Base-by-base conservation (phyloP, 371 early-diverging fungal genomes). In the Umbelopsis sp. region DNA sequence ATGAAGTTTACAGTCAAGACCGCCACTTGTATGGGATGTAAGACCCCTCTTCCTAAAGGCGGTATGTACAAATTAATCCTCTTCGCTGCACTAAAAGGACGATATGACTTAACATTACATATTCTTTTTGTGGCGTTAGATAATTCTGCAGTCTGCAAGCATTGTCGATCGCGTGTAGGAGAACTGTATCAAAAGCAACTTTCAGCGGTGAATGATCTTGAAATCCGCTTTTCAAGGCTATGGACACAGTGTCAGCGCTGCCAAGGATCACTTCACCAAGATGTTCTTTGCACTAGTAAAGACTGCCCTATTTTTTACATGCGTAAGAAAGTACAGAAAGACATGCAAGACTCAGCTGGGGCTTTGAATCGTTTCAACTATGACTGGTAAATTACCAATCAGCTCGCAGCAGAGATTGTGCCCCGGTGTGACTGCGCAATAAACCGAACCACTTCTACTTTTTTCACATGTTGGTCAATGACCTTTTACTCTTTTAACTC, bases 191-290 rank as follows among this genome's bases (percentile, higher is more conserved):
- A 85, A 50, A 88, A 87, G 67, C 88, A 96, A 68, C 79, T 85
- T 69, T 63, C 67, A 16, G 69, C 76, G 1, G 84, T 94, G 44
- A 94, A 91, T 52, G 87, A 89, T 46, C 84, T 92, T 4, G 96
- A 97, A 76, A 83, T 86, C 9, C 86, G 88, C 45, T 99, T 89
- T 77, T 86, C 97, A 25, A 82, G 97, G 18, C 88, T 99, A 50
- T 99, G 99, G 99, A 95, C 98, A 18, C 99, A 99, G 78, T 99
- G 99, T 74, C 99, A 99, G 78, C 88, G 99, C 45, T 99, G 99
- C 79, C 99, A 99, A 80, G 98, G 99, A 37, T 93, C 94, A 68
- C 74, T 99, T 64, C 96, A 97, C 78, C 96, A 96, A 73, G 99
- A 99, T 67, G 98, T 99, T 8, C 84, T 99, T 66, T 99, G 99